phyloP scores from a whole-genome alignment of 2,329 filamentous ascomycete species.

The Westerdykella aurantiaca region DNA sequence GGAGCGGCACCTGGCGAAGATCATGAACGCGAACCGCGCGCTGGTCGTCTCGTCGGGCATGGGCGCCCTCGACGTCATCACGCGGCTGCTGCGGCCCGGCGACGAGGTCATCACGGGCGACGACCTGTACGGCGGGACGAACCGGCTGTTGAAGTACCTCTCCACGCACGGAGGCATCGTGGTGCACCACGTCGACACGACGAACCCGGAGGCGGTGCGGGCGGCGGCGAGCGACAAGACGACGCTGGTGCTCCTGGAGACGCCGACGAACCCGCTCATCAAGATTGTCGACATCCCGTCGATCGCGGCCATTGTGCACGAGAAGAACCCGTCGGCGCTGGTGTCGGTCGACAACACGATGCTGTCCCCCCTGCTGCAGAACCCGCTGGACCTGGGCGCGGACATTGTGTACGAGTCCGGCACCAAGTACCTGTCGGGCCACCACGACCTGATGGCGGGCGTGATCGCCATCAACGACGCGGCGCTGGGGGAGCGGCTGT shows the following conservation, averaged over 20 bases:
- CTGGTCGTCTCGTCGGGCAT: conserved; percentile 95
- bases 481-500: conserved; percentile 78
- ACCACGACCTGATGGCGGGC: conserved; percentile 98
- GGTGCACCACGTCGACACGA: conserved; percentile 96
- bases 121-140: conserved; percentile 92
- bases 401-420: conserved; percentile 97
- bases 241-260: conserved; percentile 91
- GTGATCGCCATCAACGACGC: conserved; percentile 87
- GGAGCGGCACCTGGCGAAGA: conserved; percentile 94
- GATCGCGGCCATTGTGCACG: conserved; percentile 72
- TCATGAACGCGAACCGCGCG: conserved; percentile 90
- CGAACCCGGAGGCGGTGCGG: conserved; percentile 64
- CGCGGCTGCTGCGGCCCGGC: conserved; percentile 78
- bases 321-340: conserved; percentile 68
- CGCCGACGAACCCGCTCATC: conserved; percentile 94
- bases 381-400: conserved; percentile 88
- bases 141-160: conserved; percentile 88
- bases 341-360: conserved; percentile 98
- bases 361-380: conserved; percentile 90
- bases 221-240: conserved; percentile 71
- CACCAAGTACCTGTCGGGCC: conserved; percentile 95
- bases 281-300: conserved; percentile 90
- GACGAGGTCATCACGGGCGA: conserved; percentile 97
- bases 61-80: conserved; percentile 95
- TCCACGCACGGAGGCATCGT: conserved; percentile 83